Base-by-base conservation (phyloP, 192 early-diverging fungal species). In the Podila epicladia region DNA sequence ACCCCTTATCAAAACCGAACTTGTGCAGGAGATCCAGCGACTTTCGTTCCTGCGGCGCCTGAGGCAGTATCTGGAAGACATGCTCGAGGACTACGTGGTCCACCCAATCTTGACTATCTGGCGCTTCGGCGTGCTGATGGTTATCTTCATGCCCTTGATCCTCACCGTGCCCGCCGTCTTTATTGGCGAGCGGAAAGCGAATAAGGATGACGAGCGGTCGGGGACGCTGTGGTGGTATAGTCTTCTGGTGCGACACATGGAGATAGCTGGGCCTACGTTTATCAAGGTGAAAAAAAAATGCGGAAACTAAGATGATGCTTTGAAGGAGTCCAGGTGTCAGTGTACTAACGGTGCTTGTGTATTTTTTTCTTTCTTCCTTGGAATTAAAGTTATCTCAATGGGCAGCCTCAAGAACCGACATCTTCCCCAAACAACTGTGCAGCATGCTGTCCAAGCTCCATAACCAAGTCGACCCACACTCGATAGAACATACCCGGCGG, bases 261-360 rank as follows among this genome's bases (percentile, higher is more conserved):
- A 96, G 62, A 58, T 82, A 24, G 95, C 95, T 13, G 98, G 98
- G 1, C 97, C 98, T 12, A 96, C 98, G 12, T 99, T 98, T 84
- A 96, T 97, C 67, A 99, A 99, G 88, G 92, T 91, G 77, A 53
- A 53, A n/a, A n/a, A n/a, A n/a, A n/a, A n/a, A n/a, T n/a, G n/a
- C n/a, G n/a, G n/a, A n/a, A n/a, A n/a, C n/a, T n/a, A n/a, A n/a
- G n/a, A n/a, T n/a, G n/a, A n/a, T n/a, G n/a, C n/a, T n/a, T n/a
- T n/a, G n/a, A n/a, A n/a, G n/a, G n/a, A n/a, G n/a, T n/a, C n/a
- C n/a, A n/a, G n/a, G n/a, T n/a, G n/a, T n/a, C n/a, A n/a, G n/a
- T n/a, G n/a, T n/a, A n/a, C n/a, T n/a, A n/a, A n/a, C n/a, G n/a
- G n/a, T n/a, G n/a, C 13, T 41, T 62, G 55, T 26, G 37, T 62